A percentile compares a stretch with the other conserved stretches of the same genome.
phyloP scores from a whole-genome alignment of 2,329 filamentous ascomycete genomes.

The Fusarium penzigii region DNA sequence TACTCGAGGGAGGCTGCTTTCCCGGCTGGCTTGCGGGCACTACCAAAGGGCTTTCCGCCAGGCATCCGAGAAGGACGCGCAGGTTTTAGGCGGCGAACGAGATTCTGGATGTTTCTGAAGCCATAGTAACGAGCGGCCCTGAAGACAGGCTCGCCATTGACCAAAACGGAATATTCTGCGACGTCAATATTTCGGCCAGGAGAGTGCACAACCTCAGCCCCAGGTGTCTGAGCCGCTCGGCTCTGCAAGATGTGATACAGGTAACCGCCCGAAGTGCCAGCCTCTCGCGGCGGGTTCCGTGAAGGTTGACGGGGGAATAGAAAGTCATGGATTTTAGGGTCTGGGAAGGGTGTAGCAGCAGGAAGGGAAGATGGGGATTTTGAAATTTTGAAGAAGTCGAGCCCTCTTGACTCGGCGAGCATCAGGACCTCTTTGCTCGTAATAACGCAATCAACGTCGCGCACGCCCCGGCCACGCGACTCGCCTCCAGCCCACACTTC shows the following conservation, averaged over 20 bases:
- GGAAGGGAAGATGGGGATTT: slow-evolving; percentile 49
- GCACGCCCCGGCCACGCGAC: slow-evolving; percentile 56
- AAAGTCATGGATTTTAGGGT: slow-evolving; percentile 68
- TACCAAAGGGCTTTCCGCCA: slow-evolving; percentile 65
- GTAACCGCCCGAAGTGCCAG: slow-evolving; percentile 86
- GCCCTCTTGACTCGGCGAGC: slow-evolving; percentile 76
- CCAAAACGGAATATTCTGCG: slow-evolving; percentile 75
- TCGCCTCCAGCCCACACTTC: slow-evolving; percentile 64
- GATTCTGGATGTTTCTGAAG: slow-evolving; percentile 97
- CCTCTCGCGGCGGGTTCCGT: slow-evolving; percentile 50
- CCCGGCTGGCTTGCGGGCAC: slow-evolving; percentile 53
- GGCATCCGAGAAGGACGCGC: slow-evolving; percentile 76
- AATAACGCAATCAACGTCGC: slow-evolving; percentile 97
- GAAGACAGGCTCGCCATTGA: slow-evolving; percentile 61
- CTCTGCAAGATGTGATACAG: slow-evolving; percentile 80
- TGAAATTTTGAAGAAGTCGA: slow-evolving; percentile 76
- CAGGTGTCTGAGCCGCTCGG: slow-evolving; percentile 69
- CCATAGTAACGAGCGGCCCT: slow-evolving; percentile 92
- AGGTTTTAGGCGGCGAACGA: slow-evolving; percentile 89
- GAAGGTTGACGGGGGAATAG: slow-evolving; percentile 62
- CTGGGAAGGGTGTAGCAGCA: slow-evolving; percentile 66
- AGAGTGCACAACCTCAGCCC: slow-evolving; percentile 68
- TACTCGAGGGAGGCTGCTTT: slow-evolving; percentile 63
- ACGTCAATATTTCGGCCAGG: slow-evolving; percentile 90
- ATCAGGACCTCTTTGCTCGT: slow-evolving; percentile 93